A percentile compares a stretch with the other conserved stretches of the same genome.
phyloP scores from a whole-genome alignment of 2,329 filamentous ascomycete species.

The Fusarium fujikuroi region DNA sequence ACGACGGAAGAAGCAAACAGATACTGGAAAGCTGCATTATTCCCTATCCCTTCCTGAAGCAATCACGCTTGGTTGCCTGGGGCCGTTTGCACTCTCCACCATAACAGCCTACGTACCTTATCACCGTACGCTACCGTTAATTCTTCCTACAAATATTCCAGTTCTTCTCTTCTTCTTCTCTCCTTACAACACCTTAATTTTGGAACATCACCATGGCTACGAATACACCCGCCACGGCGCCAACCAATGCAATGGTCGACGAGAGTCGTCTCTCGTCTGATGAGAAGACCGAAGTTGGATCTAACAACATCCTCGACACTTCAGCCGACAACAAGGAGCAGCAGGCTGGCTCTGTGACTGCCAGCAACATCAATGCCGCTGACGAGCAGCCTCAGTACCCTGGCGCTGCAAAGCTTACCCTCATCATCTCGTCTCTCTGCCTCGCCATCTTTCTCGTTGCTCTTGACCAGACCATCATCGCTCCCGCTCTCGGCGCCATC shows the following conservation, averaged over 20 bases:
- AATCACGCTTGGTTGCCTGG: slow-evolving; percentile 4
- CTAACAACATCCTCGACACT: slow-evolving; percentile 36
- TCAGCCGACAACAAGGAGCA: slow-evolving; percentile 26
- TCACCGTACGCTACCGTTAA: background rate
- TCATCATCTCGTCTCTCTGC: slow-evolving; percentile 58
- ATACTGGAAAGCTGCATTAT: background rate
- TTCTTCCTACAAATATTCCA: background rate
- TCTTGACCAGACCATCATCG: slow-evolving; percentile 63
- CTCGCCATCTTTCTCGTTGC: slow-evolving; percentile 61
- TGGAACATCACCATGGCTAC: slow-evolving; percentile 20
- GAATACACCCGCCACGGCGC: slow-evolving; percentile 23
- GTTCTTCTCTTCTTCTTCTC: background rate
- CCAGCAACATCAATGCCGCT: background rate
- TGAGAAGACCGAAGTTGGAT: slow-evolving; percentile 48
- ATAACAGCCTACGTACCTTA: background rate
- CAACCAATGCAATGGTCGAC: slow-evolving; percentile 30
- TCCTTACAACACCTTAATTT: background rate
- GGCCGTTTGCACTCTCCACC: background rate
- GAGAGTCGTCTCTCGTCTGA: slow-evolving; percentile 45
- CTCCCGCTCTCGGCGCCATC: slow-evolving; percentile 63
- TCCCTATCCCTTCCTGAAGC: background rate
- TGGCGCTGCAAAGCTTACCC: slow-evolving; percentile 50
- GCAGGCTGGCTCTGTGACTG: slow-evolving; percentile 12
- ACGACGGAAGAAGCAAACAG: slow-evolving; percentile 14
- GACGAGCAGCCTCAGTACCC: slow-evolving; percentile 50